phyloP scores from a whole-genome alignment of 139 green algal genomes.

The Closterium sp. region DNA sequence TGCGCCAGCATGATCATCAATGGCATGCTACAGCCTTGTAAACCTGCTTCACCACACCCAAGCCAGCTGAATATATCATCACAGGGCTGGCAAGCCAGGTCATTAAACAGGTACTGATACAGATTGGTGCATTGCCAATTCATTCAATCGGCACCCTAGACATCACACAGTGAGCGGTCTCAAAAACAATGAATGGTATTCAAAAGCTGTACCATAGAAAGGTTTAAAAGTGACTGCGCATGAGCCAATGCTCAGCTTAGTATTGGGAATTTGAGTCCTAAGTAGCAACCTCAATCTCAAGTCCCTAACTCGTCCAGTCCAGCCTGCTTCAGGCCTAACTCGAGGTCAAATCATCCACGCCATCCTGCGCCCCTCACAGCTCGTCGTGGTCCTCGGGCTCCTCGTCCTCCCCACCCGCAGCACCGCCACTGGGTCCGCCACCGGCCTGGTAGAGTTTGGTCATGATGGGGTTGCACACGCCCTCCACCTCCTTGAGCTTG shows the following conservation, averaged over 20 bases:
- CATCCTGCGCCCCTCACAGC: slow-evolving; percentile 63
- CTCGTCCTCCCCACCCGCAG: slow-evolving; percentile 59
- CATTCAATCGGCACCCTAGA: no score
- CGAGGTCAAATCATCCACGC: background rate
- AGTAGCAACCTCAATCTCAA: background rate
- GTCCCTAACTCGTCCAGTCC: no score
- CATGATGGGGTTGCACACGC: slow-evolving; percentile 86
- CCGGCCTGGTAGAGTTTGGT: slow-evolving; percentile 67
- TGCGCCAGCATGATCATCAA: no score
- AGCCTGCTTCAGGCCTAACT: background rate
- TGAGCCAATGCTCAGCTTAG: background rate
- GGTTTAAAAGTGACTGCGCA: background rate
- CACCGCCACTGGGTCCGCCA: slow-evolving; percentile 52
- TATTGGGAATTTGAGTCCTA: background rate
- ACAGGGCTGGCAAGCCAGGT: no score
- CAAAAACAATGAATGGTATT: background rate
- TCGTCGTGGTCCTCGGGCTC: slow-evolving; percentile 87
- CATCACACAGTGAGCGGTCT: no score
- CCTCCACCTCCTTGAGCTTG: slow-evolving; percentile 95
- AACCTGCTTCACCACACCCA: no score
- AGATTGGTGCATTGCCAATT: no score
- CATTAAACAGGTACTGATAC: no score
- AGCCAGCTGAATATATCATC: no score
- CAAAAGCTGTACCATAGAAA: no score
- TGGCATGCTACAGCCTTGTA: no score